These are phyloP conservation scores for Trichocomaceae sp. DNA, from an alignment of 2,329 filamentous ascomycete species.

Conservation along the genomic window DNA sequence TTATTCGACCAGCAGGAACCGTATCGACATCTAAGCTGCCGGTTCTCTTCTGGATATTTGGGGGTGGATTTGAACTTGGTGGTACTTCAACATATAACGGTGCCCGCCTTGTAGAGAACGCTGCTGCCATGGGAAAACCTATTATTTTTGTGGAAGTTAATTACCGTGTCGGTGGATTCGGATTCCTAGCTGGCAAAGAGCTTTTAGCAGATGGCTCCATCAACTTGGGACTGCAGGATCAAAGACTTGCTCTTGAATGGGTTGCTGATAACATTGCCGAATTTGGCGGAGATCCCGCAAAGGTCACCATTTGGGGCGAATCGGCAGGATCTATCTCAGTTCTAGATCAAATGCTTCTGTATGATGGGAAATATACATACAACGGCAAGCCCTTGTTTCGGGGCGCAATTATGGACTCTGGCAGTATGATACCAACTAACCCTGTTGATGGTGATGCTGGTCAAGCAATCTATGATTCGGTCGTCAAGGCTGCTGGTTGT, in stretches of 20 bases:
- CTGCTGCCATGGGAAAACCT: constrained; percentile 50
- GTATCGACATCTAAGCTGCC: constrained; percentile 53
- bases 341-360: constrained; percentile 68
- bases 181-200: constrained; percentile 65
- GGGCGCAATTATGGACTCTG: constrained; percentile 71
- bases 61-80: constrained; percentile 48
- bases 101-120: constrained; percentile 26
- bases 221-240: constrained; percentile 67
- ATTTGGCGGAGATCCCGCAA: constrained; percentile 73
- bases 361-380: constrained; percentile 66
- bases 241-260: constrained; percentile 67
- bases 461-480: constrained; percentile 49
- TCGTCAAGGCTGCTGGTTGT: constrained; percentile 44
- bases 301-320: constrained; percentile 75
- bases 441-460: constrained; percentile 60
- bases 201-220: constrained; percentile 59
- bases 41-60: constrained; percentile 65
- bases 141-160: constrained; percentile 72
- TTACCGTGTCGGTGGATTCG: constrained; percentile 69
- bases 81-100: constrained; percentile 42
- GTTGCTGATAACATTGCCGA: constrained; percentile 67
- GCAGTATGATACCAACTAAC: constrained; percentile 55
- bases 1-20: constrained; percentile 54
- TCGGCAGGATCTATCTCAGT: constrained; percentile 66
- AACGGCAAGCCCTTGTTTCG: constrained; percentile 70